Evolutionary conservation across 2,329 filamentous ascomycete species (phyloP), one percentile per base, ranked within the genome.

Genomic region (Zymoseptoria crescenta): DNA sequence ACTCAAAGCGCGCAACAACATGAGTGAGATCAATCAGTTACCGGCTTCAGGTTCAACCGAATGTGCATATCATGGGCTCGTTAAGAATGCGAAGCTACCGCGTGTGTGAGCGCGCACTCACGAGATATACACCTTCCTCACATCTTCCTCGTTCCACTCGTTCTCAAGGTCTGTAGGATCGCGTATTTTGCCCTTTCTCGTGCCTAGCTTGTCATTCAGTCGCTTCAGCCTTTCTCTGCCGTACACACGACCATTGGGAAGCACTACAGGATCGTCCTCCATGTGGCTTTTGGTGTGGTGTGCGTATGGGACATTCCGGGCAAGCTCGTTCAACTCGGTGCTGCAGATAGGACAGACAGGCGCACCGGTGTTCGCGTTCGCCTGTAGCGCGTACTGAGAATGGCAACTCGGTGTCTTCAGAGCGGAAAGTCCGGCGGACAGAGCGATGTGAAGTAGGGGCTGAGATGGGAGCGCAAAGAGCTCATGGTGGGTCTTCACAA

Each of bases 331-430:
- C 58, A 99, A 83, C 75, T 99, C 94, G 0, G 88, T 94, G 53
- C 88, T 94, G 78, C 94, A 99, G 70, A 99, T 97, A 2, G 94
- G 94, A 68, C 94, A 99, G 49, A 97, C 85, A 54, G 85, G 87
- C 7, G 88, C 75, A 9, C 75, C 87, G 1, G 85, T 85, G 0
- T 87, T 82, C 8, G 82, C 81, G 9, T 87, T 74, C 1, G 74
- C 86, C 77, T 81, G 64, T 0, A 83, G 81, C 4, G 83, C 77
- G 65, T 81, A 81, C 21, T 79, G 77, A 1, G 87, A 88, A 76
- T 97, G 92, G 72, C 94, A 99, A 16, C 91, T 87, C 0, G 94
- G 94, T 0, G 94, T 97, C 75, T 99, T 99, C 65, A 99, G 86
- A 1, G 94, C 92, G 0, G 92, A 96, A 8, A 99, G 83, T 7